phyloP scores from a whole-genome alignment of 1,284 basidiomycete species.

The Trichosporon inkin region DNA sequence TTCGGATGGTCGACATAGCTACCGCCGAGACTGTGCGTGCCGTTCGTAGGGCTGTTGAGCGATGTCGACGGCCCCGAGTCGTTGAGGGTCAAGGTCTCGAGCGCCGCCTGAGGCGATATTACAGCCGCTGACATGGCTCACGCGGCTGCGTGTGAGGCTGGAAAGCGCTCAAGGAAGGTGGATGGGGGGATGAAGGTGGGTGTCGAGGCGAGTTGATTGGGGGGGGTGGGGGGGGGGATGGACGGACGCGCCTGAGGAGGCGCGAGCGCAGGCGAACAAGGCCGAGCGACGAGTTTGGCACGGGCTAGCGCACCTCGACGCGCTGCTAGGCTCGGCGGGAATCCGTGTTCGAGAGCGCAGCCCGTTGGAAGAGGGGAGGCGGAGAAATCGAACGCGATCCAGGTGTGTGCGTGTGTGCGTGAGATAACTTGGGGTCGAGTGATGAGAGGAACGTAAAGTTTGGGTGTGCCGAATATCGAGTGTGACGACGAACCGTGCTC shows the following conservation, averaged over 20 bases:
- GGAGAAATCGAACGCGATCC: neutral
- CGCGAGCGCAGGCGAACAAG: slow-evolving; percentile 7
- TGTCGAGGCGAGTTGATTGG: neutral
- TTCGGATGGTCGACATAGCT: slow-evolving; percentile 13
- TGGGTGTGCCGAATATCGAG: neutral
- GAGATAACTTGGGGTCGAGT: neutral
- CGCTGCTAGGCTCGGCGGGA: neutral
- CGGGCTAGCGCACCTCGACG: slow-evolving; percentile 8
- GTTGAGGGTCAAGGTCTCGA: slow-evolving; percentile 20
- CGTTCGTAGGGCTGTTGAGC: slow-evolving; percentile 2
- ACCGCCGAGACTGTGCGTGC: slow-evolving; percentile 2
- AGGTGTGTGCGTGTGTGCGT: neutral
- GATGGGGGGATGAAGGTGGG: slow-evolving; percentile 1
- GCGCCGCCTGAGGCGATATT: slow-evolving; percentile 27
- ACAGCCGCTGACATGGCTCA: slow-evolving; percentile 12
- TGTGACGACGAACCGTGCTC: slow-evolving; percentile 5
- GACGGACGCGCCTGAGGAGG: slow-evolving; percentile 6
- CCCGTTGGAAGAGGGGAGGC: neutral
- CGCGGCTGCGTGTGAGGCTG: neutral
- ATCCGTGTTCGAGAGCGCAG: neutral
- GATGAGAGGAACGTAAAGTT: neutral
- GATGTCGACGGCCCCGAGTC: slow-evolving; percentile 2
- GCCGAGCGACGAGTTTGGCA: slow-evolving; percentile 9
- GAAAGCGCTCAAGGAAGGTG: neutral
- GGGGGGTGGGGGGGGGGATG: neutral